Conservation (phyloP, 2,329 filamentous ascomycete genomes). For the Penicillium sp. region DNA sequence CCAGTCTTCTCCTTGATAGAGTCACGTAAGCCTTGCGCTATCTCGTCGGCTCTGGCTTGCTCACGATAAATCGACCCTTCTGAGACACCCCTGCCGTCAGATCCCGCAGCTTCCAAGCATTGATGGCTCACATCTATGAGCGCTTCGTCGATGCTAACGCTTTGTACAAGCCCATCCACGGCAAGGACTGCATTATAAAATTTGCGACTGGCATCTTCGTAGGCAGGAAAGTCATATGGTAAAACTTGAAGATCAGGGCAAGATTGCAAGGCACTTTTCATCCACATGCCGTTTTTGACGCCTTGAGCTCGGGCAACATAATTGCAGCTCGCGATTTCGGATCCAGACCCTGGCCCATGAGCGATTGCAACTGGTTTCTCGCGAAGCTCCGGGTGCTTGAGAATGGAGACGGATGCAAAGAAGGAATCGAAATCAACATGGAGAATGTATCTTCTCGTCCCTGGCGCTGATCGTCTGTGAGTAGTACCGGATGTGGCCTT, state of each 20-base stretch:
- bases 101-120: conserved; percentile 60
- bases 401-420: conserved; percentile 87
- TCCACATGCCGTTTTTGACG: conserved; percentile 99
- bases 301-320: conserved; percentile 82
- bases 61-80: conserved; percentile 70
- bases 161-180: conserved; percentile 79
- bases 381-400: conserved; percentile 65
- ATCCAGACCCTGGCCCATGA: conserved; percentile 75
- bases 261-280: conserved; percentile 77
- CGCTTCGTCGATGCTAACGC: conserved; percentile 94
- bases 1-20: conserved; percentile 68
- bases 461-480: conserved; percentile 52
- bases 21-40: conserved; percentile 62
- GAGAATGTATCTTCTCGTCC: conserved; percentile 72
- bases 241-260: conserved; percentile 82
- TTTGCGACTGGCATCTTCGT: conserved; percentile 79
- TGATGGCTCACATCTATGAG: conserved; percentile 73
- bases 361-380: conserved; percentile 84
- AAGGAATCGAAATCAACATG: conserved; percentile 99
- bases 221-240: conserved; percentile 92
- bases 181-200: conserved; percentile 84
- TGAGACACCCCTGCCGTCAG: conserved; percentile 57
- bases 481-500: conserved; percentile 47
- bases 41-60: conserved; percentile 68
- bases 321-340: conserved; percentile 96